Evolutionary conservation across 1,284 basidiomycete genomes (phyloP).

Genomic region (Irpex lacteus): DNA sequence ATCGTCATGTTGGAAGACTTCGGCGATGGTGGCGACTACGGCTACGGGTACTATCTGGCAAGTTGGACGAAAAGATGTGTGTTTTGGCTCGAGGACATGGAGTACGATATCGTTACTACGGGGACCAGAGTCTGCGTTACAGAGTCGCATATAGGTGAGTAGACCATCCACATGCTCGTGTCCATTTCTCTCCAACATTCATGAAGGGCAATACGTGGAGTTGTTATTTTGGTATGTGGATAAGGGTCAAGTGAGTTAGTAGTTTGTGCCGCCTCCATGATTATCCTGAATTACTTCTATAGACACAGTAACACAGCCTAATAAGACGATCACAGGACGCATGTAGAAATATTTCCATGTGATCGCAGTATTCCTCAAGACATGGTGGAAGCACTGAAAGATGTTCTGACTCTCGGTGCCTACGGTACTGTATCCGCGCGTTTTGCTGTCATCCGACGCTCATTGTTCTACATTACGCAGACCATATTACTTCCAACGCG

Average conservation of each 20-base stretch:
- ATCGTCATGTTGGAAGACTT: slow-evolving; percentile 8
- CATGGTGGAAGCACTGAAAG: slow-evolving; percentile 4
- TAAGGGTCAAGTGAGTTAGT: not conserved
- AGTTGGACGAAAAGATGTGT: slow-evolving; percentile 9
- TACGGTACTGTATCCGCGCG: no score
- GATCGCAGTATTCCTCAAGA: not conserved
- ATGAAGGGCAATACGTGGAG: no score
- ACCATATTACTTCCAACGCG: not conserved
- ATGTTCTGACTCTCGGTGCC: not conserved
- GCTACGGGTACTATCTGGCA: slow-evolving; percentile 9
- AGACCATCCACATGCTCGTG: no score
- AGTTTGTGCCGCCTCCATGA: no score
- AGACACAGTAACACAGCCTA: no score
- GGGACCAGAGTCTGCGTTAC: not conserved
- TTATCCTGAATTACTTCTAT: no score
- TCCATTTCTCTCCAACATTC: no score
- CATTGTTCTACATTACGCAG: no score
- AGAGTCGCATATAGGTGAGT: slow-evolving; percentile 8
- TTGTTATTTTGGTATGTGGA: slow-evolving; percentile 8
- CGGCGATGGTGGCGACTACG: slow-evolving; percentile 3
- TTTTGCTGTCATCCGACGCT: no score
- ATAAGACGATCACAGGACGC: not conserved
- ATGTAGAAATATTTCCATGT: slow-evolving; percentile 6
- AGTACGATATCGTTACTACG: not conserved
- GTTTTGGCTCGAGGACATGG: slow-evolving; percentile 10